phyloP scores from a whole-genome alignment of 768 basidiomycete genomes.

The Phanerochaete sordida region DNA sequence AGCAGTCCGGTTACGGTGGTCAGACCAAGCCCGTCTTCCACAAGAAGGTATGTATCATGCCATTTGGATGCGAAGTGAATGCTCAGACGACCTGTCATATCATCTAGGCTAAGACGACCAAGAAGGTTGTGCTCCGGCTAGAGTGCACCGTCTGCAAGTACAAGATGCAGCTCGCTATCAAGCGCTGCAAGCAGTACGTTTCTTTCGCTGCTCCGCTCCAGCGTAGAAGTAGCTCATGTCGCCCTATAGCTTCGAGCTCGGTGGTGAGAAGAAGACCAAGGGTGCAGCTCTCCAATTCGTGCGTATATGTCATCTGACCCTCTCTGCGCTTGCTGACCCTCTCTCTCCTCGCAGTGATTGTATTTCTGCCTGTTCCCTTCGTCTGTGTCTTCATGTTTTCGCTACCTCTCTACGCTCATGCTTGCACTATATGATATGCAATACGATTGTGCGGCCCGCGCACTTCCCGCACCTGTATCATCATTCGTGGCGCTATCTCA shows the following conservation, averaged over 20 bases:
- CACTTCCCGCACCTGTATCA: constrained; percentile 3
- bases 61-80: not conserved
- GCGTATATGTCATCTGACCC: constrained; percentile 36
- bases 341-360: constrained; percentile 19
- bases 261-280: constrained; percentile 99
- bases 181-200: constrained; percentile 98
- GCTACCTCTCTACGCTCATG: constrained; percentile 17
- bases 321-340: not conserved
- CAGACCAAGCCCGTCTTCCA: constrained; percentile 99
- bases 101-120: constrained; percentile 89
- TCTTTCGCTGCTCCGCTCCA: constrained; percentile 18
- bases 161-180: constrained; percentile 94
- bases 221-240: not conserved
- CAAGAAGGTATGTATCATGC: constrained; percentile 78
- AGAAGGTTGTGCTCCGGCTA: constrained; percentile 97
- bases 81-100: not conserved
- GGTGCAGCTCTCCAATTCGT: constrained; percentile 94
- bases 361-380: constrained; percentile 15
- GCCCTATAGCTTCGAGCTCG: constrained; percentile 84
- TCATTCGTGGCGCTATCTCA: not conserved
- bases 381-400: constrained; percentile 16
- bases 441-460: constrained; percentile 19
- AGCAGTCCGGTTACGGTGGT: constrained; percentile 98
- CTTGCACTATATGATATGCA: constrained; percentile 27
- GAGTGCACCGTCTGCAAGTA: constrained; percentile 99